A percentile compares a stretch with the other conserved stretches of the same genome.
Evolutionary conservation across 2,329 filamentous ascomycete genomes (phyloP).

Genomic region (Colletotrichum brevisporum): DNA sequence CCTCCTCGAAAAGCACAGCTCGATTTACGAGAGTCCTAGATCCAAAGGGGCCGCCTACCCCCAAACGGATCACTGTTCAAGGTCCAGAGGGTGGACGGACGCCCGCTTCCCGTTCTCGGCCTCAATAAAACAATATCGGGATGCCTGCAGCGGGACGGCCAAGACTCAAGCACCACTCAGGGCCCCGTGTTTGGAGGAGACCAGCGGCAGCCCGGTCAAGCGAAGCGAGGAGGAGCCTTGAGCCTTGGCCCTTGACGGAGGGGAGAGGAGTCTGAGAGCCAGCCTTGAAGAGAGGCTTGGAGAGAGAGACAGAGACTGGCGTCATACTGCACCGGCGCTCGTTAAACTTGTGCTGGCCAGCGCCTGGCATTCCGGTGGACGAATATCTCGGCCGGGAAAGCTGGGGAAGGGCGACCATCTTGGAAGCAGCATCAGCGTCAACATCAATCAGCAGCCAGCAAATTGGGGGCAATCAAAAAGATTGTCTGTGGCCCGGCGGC

Average conservation of each 20-base stretch:
- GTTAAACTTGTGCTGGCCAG: slow-evolving; percentile 15
- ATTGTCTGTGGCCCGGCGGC: slow-evolving; percentile 10
- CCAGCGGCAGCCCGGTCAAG: slow-evolving; percentile 10
- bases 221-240: neutral
- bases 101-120: slow-evolving; percentile 18
- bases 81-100: slow-evolving; percentile 2
- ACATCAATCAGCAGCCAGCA: slow-evolving; percentile 5
- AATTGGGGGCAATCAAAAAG: slow-evolving; percentile 35
- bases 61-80: slow-evolving; percentile 1
- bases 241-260: neutral
- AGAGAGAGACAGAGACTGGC: slow-evolving; percentile 17
- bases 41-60: slow-evolving; percentile 1
- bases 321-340: slow-evolving; percentile 31
- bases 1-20: neutral
- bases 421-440: neutral
- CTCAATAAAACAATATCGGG: slow-evolving; percentile 30
- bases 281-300: neutral
- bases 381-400: slow-evolving; percentile 11
- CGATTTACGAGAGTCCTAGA: slow-evolving; percentile 23
- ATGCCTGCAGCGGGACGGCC: slow-evolving; percentile 22
- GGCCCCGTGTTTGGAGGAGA: neutral
- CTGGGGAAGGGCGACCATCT: slow-evolving; percentile 17
- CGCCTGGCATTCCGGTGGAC: slow-evolving; percentile 15
- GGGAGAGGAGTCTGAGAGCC: neutral
- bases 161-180: slow-evolving; percentile 6